Evolutionary conservation across 2,329 filamentous ascomycete species (phyloP).

Genomic region (Epichloe amarillans): DNA sequence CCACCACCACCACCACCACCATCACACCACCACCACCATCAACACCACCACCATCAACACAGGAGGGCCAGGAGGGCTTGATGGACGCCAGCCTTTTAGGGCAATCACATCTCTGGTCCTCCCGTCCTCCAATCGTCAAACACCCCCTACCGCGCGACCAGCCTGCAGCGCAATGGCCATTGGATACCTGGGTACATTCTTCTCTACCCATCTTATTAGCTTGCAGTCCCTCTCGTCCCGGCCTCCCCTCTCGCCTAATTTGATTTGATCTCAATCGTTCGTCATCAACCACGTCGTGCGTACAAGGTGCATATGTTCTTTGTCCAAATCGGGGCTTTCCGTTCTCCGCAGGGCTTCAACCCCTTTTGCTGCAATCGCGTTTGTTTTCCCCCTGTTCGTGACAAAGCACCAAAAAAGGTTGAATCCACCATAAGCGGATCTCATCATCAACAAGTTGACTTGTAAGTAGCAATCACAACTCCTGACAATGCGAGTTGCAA

Average conservation of each 20-base stretch:
- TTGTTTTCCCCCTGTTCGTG: background rate
- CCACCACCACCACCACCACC: background rate
- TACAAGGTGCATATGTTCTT: background rate
- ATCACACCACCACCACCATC: background rate
- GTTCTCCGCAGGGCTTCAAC: too few species aligned
- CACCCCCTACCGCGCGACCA: background rate
- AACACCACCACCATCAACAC: background rate
- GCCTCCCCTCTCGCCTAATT: background rate
- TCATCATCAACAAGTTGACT: too few species aligned
- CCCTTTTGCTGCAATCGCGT: background rate
- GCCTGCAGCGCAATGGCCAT: too few species aligned
- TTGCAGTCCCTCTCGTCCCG: background rate
- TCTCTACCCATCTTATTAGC: too few species aligned
- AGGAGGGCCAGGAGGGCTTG: background rate
- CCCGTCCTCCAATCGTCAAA: background rate
- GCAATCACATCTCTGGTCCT: background rate
- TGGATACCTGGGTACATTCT: too few species aligned
- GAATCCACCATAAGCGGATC: too few species aligned
- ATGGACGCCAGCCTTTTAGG: background rate
- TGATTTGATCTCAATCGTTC: background rate
- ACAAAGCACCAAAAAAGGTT: too few species aligned
- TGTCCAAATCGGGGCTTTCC: background rate
- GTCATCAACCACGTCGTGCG: background rate
- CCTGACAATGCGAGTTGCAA: too few species aligned
- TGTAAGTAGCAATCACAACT: too few species aligned